Conservation (phyloP, 129 eudicot species). For the Escallonia rubra region DNA sequence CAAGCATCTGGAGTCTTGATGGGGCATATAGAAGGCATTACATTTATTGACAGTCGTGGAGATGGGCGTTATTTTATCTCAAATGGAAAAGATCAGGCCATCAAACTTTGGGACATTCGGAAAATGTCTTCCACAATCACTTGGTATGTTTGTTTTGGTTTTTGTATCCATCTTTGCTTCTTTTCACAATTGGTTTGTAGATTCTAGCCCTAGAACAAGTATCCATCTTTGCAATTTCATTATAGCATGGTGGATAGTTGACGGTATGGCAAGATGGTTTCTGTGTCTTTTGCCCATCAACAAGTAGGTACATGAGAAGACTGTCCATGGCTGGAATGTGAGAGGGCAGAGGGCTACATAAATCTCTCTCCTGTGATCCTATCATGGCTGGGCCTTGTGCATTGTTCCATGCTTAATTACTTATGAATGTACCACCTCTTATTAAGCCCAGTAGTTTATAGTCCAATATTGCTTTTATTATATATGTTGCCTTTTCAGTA, state of each 20-base stretch:
- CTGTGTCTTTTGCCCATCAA: too few relatives aligned
- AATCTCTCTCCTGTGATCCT: too few relatives aligned
- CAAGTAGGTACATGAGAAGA: too few relatives aligned
- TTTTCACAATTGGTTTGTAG: background rate
- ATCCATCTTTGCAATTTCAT: background rate
- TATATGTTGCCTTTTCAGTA: conserved; percentile 23
- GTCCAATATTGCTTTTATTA: too few relatives aligned
- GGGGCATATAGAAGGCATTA: conserved; percentile 95
- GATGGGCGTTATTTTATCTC: conserved; percentile 91
- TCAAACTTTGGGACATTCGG: conserved; percentile 92
- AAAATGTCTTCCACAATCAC: conserved; percentile 76
- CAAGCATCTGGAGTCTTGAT: conserved; percentile 65
- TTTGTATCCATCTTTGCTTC: background rate
- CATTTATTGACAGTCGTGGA: conserved; percentile 81
- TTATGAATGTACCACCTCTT: too few relatives aligned
- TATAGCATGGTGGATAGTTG: too few relatives aligned
- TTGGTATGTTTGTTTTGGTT: conserved; percentile 36
- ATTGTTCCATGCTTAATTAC: too few relatives aligned
- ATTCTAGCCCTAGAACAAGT: background rate
- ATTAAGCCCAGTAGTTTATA: too few relatives aligned
- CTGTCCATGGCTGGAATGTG: too few relatives aligned
- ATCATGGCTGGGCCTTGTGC: too few relatives aligned
- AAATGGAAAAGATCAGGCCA: conserved; percentile 90
- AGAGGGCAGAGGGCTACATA: too few relatives aligned
- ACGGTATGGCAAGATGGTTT: too few relatives aligned